These are phyloP conservation scores for Bolboschoenus planiculmis DNA, from an alignment of 176 grass and related monocot genomes.

Conservation along the genomic window DNA sequence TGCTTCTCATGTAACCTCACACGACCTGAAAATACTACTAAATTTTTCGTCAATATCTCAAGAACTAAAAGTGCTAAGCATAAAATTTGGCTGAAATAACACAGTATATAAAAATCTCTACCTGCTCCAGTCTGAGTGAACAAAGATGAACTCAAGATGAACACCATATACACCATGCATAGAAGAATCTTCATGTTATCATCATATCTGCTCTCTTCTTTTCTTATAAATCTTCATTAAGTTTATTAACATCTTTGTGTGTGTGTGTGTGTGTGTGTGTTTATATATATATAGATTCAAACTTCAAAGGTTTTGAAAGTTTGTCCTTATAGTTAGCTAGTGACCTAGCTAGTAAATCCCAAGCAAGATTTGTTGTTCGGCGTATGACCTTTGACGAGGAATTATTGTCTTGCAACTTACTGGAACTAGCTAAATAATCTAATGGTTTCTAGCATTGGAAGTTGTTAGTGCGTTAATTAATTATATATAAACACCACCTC, in stretches of 20 bases:
- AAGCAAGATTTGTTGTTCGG: not conserved
- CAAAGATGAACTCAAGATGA: conserved; percentile 18
- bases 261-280: no score
- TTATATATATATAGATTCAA: not conserved
- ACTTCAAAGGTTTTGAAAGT: not conserved
- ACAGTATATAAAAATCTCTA: conserved; percentile 22
- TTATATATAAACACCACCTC: not conserved
- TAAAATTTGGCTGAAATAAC: not conserved
- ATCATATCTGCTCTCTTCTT: not conserved
- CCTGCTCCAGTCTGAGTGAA: conserved; percentile 25
- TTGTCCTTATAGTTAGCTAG: conserved; percentile 1
- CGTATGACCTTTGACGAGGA: conserved; percentile 16
- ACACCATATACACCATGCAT: conserved; percentile 6
- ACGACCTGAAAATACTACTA: conserved; percentile 11
- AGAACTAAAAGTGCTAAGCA: not conserved
- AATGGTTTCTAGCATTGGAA: not conserved
- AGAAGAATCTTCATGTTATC: conserved; percentile 24
- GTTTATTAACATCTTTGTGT: no score
- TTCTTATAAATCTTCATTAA: not conserved
- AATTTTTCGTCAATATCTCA: not conserved
- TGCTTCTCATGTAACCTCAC: not conserved
- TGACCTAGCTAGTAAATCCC: not conserved
- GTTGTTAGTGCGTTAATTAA: not conserved
- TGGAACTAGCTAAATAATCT: conserved; percentile 6
- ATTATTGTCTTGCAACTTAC: conserved; percentile 26